Base-by-base conservation (phyloP, 2,329 filamentous ascomycete species). In the Ilyonectria mors-panacis region DNA sequence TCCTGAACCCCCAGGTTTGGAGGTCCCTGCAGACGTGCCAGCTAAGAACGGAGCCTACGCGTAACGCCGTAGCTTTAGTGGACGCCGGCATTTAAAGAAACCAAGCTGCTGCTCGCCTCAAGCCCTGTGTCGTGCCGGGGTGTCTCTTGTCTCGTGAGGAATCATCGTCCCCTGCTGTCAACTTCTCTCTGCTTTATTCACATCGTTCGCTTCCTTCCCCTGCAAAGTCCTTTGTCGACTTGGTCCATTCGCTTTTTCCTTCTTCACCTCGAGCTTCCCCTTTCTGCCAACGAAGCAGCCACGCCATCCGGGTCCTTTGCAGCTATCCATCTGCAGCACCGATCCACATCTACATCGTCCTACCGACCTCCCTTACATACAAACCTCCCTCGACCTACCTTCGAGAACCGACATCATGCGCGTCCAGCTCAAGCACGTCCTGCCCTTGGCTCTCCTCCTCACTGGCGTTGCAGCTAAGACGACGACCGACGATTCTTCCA, bases 381-480 rank as follows among this genome's bases (percentile, higher is more conserved):
- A 55, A 26, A 63, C 35, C 28, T 15, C 50, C 23, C 35, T 42
- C 15, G 21, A 12, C 23, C 33, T n/a, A n/a, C 37, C 28, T 21
- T 47, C 51, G 33, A 37, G 47, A 64, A 55, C 51, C 45, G 58
- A 26, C 71, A 75, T 33, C 63, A 76, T 76, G 74, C 74, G 70
- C 55, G 64, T 76, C 73, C 71, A 72, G 21, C 68, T 70, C 66
- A 70, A 74, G 70, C 72, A 76, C 60, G 48, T 76, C 33, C 70
- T 76, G 26, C 74, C 74, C 17, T 59, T 76, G 4, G 70, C 71
- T 26, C 65, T 76, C 47, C 59, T 76, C 63, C 63, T 76, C 44
- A 73, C 71, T 13, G 60, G 71, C 15, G 73, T 70, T 65, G 68
- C 72, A 30, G 73, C 73, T 15, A 45, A 66, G n/a, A 42, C 39